Evolutionary conservation across 441 rosid species (phyloP), one percentile per base, ranked within the genome.

Genomic region (Pelargonium citronellum): DNA sequence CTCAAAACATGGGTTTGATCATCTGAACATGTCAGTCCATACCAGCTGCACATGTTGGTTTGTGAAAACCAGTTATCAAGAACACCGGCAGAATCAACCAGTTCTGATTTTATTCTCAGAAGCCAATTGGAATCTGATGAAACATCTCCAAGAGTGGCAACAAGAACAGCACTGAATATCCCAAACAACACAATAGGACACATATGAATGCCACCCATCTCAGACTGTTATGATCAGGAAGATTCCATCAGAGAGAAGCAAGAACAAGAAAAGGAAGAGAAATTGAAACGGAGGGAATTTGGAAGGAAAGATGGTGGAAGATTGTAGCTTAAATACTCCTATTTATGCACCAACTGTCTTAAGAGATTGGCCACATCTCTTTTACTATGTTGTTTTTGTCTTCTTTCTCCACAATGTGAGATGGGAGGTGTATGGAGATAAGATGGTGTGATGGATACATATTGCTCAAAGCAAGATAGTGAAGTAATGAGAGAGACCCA

Each of bases 31-130:
- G 82, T 68, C 44, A 91, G 66, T 44, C 99, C 91, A 65, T 77
- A 74, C 97, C 97, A 94, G 71, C 79, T 83, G 77, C 95, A 91
- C 22, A 83, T 7, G 66, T 76, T 76, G 77, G 77, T 73, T 73
- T 65, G 67, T 16, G 67, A 66, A 63, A 91, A 79, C 99, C 96
- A 94, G 80, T 69, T 77, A 37, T 74, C 70, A 11, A 94, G 87
- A 80, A 73, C 72, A 67, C 87, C 86, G 7, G 43, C 44, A 55
- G 87, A 75, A 82, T 88, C 91, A 69, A 75, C 77, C 9, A 90
- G 72, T 64, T 80, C 83, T 39, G 86, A 80, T 77, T 84, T 87
- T 67, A 81, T 73, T 77, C 83, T 82, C 60, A 84, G 83, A 72
- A 90, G 91, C 91, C 85, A 82, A 44, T 67, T 71, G 64, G 91